Evolutionary conservation across 2,329 filamentous ascomycete genomes (phyloP).

Genomic region (Aspergillus chevalieri): DNA sequence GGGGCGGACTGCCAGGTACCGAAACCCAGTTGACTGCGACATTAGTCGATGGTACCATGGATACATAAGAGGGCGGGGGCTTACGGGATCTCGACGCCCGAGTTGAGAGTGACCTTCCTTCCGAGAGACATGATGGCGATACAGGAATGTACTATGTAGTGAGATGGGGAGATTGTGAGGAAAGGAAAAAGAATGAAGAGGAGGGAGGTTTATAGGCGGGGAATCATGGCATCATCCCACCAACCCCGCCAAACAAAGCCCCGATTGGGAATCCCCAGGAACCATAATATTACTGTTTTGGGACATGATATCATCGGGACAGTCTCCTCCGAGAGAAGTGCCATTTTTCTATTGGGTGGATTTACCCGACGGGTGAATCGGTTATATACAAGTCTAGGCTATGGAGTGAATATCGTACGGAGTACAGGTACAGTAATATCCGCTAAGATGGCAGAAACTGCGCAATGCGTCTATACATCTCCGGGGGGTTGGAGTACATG

Average conservation of each 20-base stretch:
- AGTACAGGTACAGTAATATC: neutral
- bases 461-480: slow-evolving; percentile 18
- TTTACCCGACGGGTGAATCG: neutral
- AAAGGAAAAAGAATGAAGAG: neutral
- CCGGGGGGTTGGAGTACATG: slow-evolving; percentile 23
- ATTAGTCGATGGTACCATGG: neutral
- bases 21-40: slow-evolving; percentile 31
- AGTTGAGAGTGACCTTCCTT: slow-evolving; percentile 34
- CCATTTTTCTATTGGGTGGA: neutral
- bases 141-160: neutral
- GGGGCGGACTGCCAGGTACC: slow-evolving; percentile 37
- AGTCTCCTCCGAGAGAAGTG: neutral
- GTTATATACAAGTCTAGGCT: neutral
- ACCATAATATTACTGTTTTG: neutral
- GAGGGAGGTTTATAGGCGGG: neutral
- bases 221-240: too few species aligned
- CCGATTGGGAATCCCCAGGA: too few species aligned
- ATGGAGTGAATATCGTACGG: too few species aligned
- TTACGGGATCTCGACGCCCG: slow-evolving; percentile 34
- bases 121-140: slow-evolving; percentile 32
- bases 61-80: slow-evolving; percentile 9
- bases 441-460: slow-evolving; percentile 9
- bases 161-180: neutral
- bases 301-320: neutral
- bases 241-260: too few species aligned